phyloP scores from a whole-genome alignment of 2,329 filamentous ascomycete genomes.

The Alternaria triticina region DNA sequence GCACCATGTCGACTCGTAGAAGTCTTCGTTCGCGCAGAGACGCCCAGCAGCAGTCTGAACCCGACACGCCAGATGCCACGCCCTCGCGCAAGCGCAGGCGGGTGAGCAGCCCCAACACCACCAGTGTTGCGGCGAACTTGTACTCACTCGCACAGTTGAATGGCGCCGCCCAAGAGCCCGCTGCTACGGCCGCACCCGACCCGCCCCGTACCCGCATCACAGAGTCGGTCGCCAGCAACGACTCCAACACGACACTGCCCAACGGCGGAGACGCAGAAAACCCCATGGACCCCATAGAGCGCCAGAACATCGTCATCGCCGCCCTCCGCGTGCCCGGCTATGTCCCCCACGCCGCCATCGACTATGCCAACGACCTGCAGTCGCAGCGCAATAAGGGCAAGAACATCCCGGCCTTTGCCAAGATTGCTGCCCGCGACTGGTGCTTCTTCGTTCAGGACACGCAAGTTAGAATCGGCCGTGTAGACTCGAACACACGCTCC shows the following conservation, averaged over 20 bases:
- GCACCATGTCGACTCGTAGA: constrained; percentile 22
- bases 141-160: constrained; percentile 43
- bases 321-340: constrained; percentile 54
- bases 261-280: constrained; percentile 42
- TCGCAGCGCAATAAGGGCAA: constrained; percentile 50
- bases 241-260: constrained; percentile 48
- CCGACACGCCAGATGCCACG: constrained; percentile 56
- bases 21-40: constrained; percentile 31
- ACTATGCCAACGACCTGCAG: constrained; percentile 62
- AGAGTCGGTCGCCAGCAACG: constrained; percentile 51
- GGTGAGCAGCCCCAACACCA: constrained; percentile 39
- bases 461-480: constrained; percentile 76
- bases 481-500: constrained; percentile 40
- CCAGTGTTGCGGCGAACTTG: constrained; percentile 3
- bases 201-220: constrained; percentile 40
- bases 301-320: constrained; percentile 47
- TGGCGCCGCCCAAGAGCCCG: constrained; percentile 32
- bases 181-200: constrained; percentile 26
- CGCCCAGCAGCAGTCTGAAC: constrained; percentile 43
- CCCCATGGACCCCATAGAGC: constrained; percentile 40
- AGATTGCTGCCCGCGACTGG: constrained; percentile 82
- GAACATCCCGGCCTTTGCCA: constrained; percentile 71
- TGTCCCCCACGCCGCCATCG: constrained; percentile 62
- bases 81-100: constrained; percentile 57
- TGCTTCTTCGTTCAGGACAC: constrained; percentile 81